Base-by-base conservation (phyloP, 139 green algal species). In the Chlamydomonas schloesseri region DNA sequence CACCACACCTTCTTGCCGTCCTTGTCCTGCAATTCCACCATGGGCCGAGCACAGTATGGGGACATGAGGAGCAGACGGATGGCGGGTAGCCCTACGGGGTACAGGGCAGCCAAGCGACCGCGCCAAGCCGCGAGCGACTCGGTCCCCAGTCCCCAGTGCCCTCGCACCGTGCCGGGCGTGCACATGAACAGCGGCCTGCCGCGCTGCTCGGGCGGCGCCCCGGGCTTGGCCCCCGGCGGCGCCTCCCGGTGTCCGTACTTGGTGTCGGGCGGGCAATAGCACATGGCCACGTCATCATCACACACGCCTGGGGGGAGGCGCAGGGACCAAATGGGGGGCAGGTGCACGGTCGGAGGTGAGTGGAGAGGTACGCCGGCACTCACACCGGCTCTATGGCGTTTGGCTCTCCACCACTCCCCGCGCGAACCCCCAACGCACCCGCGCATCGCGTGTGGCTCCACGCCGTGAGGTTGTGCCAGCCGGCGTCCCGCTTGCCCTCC, bases 301-400 rank as follows among this genome's bases (percentile, higher is more conserved):
- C 90, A 93, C 11, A 92, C 75, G 29, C 90, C 90, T 81, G 88
- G 50, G 87, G 37, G n/a, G n/a, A n/a, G n/a, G n/a, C n/a, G n/a
- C n/a, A n/a, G n/a, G n/a, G n/a, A n/a, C n/a, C n/a, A n/a, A n/a
- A n/a, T n/a, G n/a, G n/a, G n/a, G n/a, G n/a, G n/a, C n/a, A n/a
- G n/a, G n/a, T n/a, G n/a, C n/a, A n/a, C n/a, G n/a, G n/a, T n/a
- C n/a, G n/a, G n/a, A n/a, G n/a, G n/a, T n/a, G n/a, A n/a, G n/a
- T n/a, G n/a, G n/a, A n/a, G n/a, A n/a, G n/a, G n/a, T n/a, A n/a
- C n/a, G n/a, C n/a, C n/a, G n/a, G n/a, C n/a, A n/a, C n/a, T n/a
- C n/a, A n/a, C n/a, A n/a, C n/a, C n/a, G n/a, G n/a, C n/a, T n/a
- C n/a, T n/a, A n/a, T n/a, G n/a, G n/a, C n/a, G n/a, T n/a, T n/a